Percentiles rank a stretch among this genome's conserved stretches.
Evolutionary conservation across 371 early-diverging fungal genomes (phyloP).

Genomic region (Lichtheimia hyalospora): DNA sequence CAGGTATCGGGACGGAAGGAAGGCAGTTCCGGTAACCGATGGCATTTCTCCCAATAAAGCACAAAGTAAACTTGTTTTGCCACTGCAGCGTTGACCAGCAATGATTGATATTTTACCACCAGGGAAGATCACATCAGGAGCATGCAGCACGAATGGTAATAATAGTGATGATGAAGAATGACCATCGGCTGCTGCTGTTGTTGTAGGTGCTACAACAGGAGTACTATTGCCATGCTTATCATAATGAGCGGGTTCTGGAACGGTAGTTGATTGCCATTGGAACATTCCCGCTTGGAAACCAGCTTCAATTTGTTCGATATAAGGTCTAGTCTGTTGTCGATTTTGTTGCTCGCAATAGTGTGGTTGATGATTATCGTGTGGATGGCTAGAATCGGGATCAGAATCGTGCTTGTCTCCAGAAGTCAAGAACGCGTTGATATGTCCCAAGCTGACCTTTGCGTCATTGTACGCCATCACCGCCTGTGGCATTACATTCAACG

Average conservation of each 20-base stretch:
- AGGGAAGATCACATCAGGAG: slow-evolving; percentile 54
- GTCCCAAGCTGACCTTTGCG: slow-evolving; percentile 55
- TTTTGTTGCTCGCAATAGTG: neutral
- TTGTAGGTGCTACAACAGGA: neutral
- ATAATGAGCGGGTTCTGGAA: neutral
- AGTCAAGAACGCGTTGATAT: slow-evolving; percentile 56
- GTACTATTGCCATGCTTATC: neutral
- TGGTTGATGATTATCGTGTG: neutral
- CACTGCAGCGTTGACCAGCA: slow-evolving; percentile 62
- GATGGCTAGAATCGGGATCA: slow-evolving; percentile 12
- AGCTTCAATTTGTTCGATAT: slow-evolving; percentile 17
- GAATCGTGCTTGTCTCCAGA: slow-evolving; percentile 18
- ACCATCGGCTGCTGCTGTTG: neutral
- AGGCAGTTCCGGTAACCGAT: slow-evolving; percentile 35
- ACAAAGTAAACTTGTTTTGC: slow-evolving; percentile 67
- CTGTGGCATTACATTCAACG: slow-evolving; percentile 64
- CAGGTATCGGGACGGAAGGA: slow-evolving; percentile 40
- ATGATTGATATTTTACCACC: slow-evolving; percentile 56
- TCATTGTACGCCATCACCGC: slow-evolving; percentile 58
- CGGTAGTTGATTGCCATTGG: slow-evolving; percentile 18
- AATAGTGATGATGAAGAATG: neutral
- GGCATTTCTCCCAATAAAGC: slow-evolving; percentile 71
- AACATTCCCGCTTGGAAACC: slow-evolving; percentile 25
- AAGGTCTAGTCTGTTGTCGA: neutral
- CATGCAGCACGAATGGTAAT: slow-evolving; percentile 11